phyloP scores from a whole-genome alignment of 2,329 filamentous ascomycete genomes.

The Fonsecaea multimorphosa region DNA sequence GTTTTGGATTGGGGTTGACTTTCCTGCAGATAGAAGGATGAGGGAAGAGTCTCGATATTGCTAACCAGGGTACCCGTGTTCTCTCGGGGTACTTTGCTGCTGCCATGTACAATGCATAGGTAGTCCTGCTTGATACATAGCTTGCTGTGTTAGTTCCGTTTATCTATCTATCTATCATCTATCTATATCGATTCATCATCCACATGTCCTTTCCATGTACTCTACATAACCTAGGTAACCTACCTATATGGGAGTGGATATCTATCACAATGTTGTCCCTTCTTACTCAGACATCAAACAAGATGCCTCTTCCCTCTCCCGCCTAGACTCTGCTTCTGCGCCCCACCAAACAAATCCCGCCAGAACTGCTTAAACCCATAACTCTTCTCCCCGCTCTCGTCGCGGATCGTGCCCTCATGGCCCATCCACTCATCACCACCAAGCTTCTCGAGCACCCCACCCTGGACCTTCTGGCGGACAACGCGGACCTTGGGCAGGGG shows the following conservation, averaged over 20 bases:
- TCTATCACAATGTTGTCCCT: too few relatives aligned
- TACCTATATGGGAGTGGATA: too few relatives aligned
- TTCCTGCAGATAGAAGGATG: neutral
- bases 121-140: too few relatives aligned
- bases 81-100: neutral
- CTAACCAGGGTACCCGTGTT: neutral
- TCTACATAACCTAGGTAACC: too few relatives aligned
- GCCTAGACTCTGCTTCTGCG: too few relatives aligned
- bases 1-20: neutral
- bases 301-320: neutral
- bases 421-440: constrained; percentile 50
- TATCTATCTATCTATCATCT: too few relatives aligned
- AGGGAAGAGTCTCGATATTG: neutral
- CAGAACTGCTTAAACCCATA: constrained; percentile 92
- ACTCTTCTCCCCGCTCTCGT: constrained; percentile 69
- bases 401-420: constrained; percentile 67
- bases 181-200: too few relatives aligned
- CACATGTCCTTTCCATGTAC: too few relatives aligned
- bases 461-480: constrained; percentile 47
- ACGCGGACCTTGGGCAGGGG: constrained; percentile 53
- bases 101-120: neutral
- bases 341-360: constrained; percentile 72
- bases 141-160: too few relatives aligned
- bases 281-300: constrained; percentile 3
- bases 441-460: constrained; percentile 68